phyloP scores from a whole-genome alignment of 2,329 filamentous ascomycete genomes.

The Beauveria medogensis region DNA sequence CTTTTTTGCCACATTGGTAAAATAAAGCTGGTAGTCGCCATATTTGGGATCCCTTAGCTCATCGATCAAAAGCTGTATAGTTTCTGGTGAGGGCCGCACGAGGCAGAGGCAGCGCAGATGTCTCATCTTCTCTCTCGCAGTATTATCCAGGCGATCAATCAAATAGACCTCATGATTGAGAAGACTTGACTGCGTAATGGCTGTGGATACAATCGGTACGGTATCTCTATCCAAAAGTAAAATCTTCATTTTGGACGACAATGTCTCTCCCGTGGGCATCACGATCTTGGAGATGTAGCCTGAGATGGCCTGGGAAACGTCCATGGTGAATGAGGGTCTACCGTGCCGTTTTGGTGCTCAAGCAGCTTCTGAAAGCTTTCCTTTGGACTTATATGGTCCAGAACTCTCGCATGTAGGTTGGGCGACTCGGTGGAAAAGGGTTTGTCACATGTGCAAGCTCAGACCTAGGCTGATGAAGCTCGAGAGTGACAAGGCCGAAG shows the following conservation, averaged over 20 bases:
- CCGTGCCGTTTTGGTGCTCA: neutral
- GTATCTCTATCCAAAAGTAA: slow-evolving; percentile 89
- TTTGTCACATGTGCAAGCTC: neutral
- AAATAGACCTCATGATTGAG: slow-evolving; percentile 97
- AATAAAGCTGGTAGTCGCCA: slow-evolving; percentile 93
- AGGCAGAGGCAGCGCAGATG: slow-evolving; percentile 92
- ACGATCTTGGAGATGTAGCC: slow-evolving; percentile 97
- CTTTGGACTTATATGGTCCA: neutral
- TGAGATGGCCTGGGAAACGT: slow-evolving; percentile 84
- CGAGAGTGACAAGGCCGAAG: neutral
- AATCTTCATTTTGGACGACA: slow-evolving; percentile 95
- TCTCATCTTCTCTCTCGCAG: slow-evolving; percentile 90
- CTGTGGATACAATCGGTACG: slow-evolving; percentile 86
- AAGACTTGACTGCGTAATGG: slow-evolving; percentile 88
- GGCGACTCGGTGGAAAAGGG: neutral
- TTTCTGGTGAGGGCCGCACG: slow-evolving; percentile 82
- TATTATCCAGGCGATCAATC: slow-evolving; percentile 89
- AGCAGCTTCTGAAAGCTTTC: neutral
- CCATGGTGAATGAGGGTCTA: slow-evolving; percentile 49
- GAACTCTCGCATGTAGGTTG: neutral
- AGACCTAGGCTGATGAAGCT: neutral
- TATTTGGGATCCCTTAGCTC: slow-evolving; percentile 95
- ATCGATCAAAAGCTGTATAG: slow-evolving; percentile 88
- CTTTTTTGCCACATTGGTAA: slow-evolving; percentile 97
- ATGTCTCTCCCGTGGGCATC: slow-evolving; percentile 59